phyloP scores from a whole-genome alignment of 306 rosid species.

The Castanospermum australe region DNA sequence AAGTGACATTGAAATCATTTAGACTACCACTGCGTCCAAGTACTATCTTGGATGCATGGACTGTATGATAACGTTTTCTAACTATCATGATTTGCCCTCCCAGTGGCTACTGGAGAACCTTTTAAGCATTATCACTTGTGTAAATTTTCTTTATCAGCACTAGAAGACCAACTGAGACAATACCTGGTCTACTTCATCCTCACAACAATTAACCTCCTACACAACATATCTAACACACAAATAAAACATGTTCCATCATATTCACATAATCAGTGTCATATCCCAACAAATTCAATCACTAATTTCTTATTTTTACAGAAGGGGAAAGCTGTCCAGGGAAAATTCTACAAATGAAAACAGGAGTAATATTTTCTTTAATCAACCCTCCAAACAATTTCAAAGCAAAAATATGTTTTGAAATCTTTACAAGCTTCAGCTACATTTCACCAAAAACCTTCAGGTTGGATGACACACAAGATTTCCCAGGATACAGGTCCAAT shows the following conservation, averaged over 20 bases:
- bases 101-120: neutral
- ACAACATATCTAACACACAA: neutral
- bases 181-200: neutral
- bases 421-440: neutral
- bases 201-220: neutral
- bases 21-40: neutral
- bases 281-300: neutral
- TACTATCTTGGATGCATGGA: neutral
- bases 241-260: neutral
- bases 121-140: neutral
- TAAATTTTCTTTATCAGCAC: neutral
- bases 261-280: neutral
- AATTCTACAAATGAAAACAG: neutral
- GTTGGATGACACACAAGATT: neutral
- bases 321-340: neutral
- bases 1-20: conserved; percentile 10
- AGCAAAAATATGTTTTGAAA: neutral
- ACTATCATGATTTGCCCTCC: neutral
- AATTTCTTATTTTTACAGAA: neutral
- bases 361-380: neutral
- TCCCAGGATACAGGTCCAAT: neutral
- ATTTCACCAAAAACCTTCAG: neutral
- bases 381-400: neutral
- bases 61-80: neutral
- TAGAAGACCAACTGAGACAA: neutral